These are phyloP conservation scores for Didymella exigua DNA, from an alignment of 2,329 filamentous ascomycete genomes.

Conservation along the genomic window DNA sequence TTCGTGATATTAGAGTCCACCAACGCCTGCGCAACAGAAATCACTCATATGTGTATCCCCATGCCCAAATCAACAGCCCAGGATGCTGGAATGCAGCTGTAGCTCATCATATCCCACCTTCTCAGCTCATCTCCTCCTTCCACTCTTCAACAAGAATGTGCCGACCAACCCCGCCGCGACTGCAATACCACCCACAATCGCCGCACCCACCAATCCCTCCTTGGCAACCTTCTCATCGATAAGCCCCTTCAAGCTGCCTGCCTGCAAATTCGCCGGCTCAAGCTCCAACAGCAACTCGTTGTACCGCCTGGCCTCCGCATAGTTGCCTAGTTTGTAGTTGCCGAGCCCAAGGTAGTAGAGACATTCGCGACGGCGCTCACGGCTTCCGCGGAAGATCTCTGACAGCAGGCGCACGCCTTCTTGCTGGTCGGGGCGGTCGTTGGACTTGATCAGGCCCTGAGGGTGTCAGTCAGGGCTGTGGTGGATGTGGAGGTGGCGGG, in stretches of 20 bases:
- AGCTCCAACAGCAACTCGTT: slow-evolving; percentile 91
- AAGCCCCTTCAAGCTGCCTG: slow-evolving; percentile 79
- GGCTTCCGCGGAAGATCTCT: slow-evolving; percentile 93
- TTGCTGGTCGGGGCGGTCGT: slow-evolving; percentile 83
- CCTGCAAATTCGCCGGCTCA: slow-evolving; percentile 90
- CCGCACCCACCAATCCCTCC: slow-evolving; percentile 91
- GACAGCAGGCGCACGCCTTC: slow-evolving; percentile 90
- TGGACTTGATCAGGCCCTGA: slow-evolving; percentile 94
- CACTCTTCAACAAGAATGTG: slow-evolving; percentile 79
- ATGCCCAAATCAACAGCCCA: not conserved
- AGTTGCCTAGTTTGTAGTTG: slow-evolving; percentile 98
- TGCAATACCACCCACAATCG: slow-evolving; percentile 90
- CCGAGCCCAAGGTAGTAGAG: slow-evolving; percentile 97
- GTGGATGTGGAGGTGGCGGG: not conserved
- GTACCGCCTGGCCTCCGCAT: slow-evolving; percentile 90
- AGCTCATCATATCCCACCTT: not conserved
- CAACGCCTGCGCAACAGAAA: slow-evolving; percentile 36
- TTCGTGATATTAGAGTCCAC: slow-evolving; percentile 25
- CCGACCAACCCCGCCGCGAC: slow-evolving; percentile 93
- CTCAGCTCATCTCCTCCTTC: slow-evolving; percentile 46
- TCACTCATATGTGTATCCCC: not conserved
- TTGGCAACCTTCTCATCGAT: slow-evolving; percentile 97
- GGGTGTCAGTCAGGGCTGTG: slow-evolving; percentile 10
- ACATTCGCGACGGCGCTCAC: slow-evolving; percentile 93
- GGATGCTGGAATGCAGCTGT: not conserved